These are phyloP conservation scores for Russula compacta DNA, from an alignment of 768 basidiomycete genomes.

Conservation along the genomic window DNA sequence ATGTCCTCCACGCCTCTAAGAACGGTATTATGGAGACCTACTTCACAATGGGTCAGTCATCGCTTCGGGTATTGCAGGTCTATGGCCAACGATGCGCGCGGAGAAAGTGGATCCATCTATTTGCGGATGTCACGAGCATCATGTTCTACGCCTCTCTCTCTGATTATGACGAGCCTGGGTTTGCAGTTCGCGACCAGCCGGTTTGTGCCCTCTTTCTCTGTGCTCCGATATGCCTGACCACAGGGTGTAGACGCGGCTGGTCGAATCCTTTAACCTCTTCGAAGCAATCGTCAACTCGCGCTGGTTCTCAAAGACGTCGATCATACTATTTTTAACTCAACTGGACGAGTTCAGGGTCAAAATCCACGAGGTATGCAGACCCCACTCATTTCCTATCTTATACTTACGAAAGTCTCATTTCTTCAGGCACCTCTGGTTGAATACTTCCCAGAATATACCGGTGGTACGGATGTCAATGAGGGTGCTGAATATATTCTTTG, in stretches of 20 bases:
- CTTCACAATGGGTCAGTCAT: conserved; percentile 33
- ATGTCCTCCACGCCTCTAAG: conserved; percentile 72
- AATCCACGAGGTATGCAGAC: conserved; percentile 29
- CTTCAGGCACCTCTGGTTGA: no score
- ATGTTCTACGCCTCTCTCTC: conserved; percentile 65
- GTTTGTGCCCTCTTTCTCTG: conserved; percentile 20
- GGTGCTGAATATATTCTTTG: no score
- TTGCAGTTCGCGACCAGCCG: no score
- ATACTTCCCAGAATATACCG: no score
- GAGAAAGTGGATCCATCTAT: conserved; percentile 44
- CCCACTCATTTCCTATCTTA: background rate
- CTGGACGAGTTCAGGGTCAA: conserved; percentile 45
- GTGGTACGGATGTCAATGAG: no score
- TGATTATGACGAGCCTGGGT: conserved; percentile 60
- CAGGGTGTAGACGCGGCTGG: conserved; percentile 33
- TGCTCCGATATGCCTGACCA: background rate
- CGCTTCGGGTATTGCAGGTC: conserved; percentile 63
- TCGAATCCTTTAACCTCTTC: conserved; percentile 41
- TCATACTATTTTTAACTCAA: conserved; percentile 37
- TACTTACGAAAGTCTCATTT: background rate
- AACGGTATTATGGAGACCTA: conserved; percentile 78
- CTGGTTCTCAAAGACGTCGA: conserved; percentile 35
- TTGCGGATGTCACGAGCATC: conserved; percentile 58
- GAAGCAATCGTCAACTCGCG: conserved; percentile 44
- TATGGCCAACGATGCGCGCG: conserved; percentile 44